Base-by-base conservation (phyloP, 345 rosid species). In the Anacardium occidentale region DNA sequence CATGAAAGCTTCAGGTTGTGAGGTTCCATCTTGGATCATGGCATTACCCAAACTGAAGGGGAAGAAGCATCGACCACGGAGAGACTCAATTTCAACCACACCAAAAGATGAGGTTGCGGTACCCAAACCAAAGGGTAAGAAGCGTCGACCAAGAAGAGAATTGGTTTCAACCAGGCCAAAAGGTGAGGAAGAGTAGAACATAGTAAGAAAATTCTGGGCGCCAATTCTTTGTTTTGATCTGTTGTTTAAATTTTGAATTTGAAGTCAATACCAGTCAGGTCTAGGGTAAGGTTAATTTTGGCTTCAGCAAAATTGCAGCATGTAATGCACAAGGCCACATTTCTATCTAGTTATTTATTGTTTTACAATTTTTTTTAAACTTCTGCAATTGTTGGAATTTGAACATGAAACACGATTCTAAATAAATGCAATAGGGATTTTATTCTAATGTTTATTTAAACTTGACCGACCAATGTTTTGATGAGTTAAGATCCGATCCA, bases 21-120 rank as follows among this genome's bases (percentile, higher is more conserved):
- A 88, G 84, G 95, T 95, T 64, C 99, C 99, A 1, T 80, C 92
- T 7, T 92, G 97, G 98, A 84, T 94, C 73, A 64, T 78, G 86
- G 73, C 86, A 75, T 68, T 94, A 82, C 83, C 80, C 62, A 90
- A 92, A 73, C 70, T 67, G 78, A 92, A 84, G 76, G 91, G 99
- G 93, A 90, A 73, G 87, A 87, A 85, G 87, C 97, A 92, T 81
- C 80, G 91, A 24, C 98, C 97, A 0, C 78, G 61, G 57, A 83
- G 98, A 72, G 97, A 88, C 13, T 73, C 92, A 0, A 92, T 95
- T 69, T 87, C 90, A 63, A 85, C 93, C 21, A 77, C 77, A 73
- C 98, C 91, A 21, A 77, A 85, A 73, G 85, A 79, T 68, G 74
- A 77, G 24, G 64, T 76, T 86, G 73, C 85, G 76, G 66, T 94